Percentiles rank a stretch among this genome's conserved stretches.
Conservation (phyloP, 345 rosid genomes). For the Eucalyptus erythrocorys region DNA sequence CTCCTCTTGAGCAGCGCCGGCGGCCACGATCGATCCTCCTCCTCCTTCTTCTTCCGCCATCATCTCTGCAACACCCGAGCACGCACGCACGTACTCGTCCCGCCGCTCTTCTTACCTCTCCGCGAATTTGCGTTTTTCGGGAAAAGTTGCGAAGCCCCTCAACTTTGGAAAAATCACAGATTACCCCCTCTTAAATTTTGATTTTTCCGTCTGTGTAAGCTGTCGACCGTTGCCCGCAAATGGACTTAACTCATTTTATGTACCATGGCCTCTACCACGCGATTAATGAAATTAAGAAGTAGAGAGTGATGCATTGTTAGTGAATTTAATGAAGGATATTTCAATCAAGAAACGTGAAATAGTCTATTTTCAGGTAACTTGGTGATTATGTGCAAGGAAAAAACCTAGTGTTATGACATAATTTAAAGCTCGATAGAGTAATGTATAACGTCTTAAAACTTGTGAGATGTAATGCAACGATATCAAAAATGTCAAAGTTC, state of each 20-base stretch:
- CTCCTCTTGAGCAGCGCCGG: background rate
- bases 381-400: background rate
- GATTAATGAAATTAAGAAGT: background rate
- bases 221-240: background rate
- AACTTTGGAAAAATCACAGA: background rate
- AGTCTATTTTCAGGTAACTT: background rate
- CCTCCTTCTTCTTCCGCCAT: background rate
- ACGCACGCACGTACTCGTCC: background rate
- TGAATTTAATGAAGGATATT: background rate
- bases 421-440: background rate
- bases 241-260: background rate
- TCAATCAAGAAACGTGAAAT: background rate
- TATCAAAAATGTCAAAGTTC: no score
- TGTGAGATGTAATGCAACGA: rapidly evolving
- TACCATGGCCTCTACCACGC: background rate
- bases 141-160: background rate
- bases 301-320: background rate
- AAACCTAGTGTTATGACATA: background rate
- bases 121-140: background rate
- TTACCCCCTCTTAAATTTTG: background rate
- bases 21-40: background rate
- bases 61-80: background rate
- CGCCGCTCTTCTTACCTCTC: background rate
- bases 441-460: background rate
- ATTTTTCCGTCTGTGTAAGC: background rate